These are phyloP conservation scores for Wallacemonas sp. DNA, from an alignment of 208 protist species.

Conservation along the genomic window DNA sequence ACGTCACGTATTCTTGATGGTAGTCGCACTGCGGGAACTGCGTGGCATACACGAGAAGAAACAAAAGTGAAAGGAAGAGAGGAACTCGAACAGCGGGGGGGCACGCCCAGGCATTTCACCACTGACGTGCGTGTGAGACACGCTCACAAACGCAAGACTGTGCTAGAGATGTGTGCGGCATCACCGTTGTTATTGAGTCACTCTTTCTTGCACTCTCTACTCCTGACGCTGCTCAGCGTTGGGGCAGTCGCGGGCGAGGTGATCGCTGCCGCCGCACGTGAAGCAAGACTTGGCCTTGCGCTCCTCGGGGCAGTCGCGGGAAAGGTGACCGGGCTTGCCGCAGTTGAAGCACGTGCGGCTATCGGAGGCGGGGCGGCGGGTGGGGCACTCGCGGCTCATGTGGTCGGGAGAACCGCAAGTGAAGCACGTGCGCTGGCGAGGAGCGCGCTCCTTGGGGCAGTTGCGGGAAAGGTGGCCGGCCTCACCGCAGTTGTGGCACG, in stretches of 20 bases:
- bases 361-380: neutral
- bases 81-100: no score
- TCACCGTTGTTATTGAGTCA: slow-evolving; percentile 47
- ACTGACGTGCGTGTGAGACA: neutral
- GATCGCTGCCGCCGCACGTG: slow-evolving; percentile 21
- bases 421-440: slow-evolving; percentile 41
- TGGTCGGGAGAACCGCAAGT: slow-evolving; percentile 62
- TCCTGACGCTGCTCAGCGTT: slow-evolving; percentile 32
- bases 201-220: slow-evolving; percentile 56
- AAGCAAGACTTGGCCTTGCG: slow-evolving; percentile 15
- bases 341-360: slow-evolving; percentile 70
- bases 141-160: neutral
- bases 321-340: slow-evolving; percentile 57
- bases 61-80: neutral
- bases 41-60: neutral
- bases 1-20: slow-evolving; percentile 6
- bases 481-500: slow-evolving; percentile 49
- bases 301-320: slow-evolving; percentile 58
- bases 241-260: slow-evolving; percentile 31
- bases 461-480: slow-evolving; percentile 52
- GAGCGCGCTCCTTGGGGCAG: slow-evolving; percentile 50
- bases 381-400: slow-evolving; percentile 54
- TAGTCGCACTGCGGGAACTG: neutral
- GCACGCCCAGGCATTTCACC: no score
- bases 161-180: slow-evolving; percentile 27